phyloP scores from a whole-genome alignment of 805 yeast species.

The Saccharomycodes ludwigii region DNA sequence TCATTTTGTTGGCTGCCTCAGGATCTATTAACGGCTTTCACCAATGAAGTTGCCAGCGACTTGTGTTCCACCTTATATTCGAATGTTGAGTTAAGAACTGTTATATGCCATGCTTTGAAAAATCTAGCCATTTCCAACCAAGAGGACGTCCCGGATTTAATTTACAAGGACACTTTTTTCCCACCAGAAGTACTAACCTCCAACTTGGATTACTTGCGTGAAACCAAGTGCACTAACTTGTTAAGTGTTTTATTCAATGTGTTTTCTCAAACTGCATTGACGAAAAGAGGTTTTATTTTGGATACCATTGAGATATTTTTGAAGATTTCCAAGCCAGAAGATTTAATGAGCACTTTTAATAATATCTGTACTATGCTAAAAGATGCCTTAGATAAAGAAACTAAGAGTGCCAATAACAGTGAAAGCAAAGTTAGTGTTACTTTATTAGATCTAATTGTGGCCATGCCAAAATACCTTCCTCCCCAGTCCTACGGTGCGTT shows the following conservation, averaged over 20 bases:
- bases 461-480: conserved; percentile 79
- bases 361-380: conserved; percentile 75
- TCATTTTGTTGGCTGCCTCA: conserved; percentile 78
- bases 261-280: conserved; percentile 78
- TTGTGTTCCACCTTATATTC: conserved; percentile 67
- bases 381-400: conserved; percentile 55
- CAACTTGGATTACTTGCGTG: conserved; percentile 49
- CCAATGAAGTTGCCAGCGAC: conserved; percentile 64
- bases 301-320: conserved; percentile 80
- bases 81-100: conserved; percentile 60
- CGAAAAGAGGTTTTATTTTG: conserved; percentile 69
- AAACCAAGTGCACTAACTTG: conserved; percentile 53
- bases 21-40: conserved; percentile 55
- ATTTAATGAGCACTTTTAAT: conserved; percentile 64
- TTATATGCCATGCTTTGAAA: conserved; percentile 74
- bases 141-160: conserved; percentile 15
- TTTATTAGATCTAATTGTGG: conserved; percentile 82
- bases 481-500: conserved; percentile 55
- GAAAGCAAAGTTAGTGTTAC: conserved; percentile 56
- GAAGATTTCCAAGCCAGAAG: conserved; percentile 53
- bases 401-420: conserved; percentile 20
- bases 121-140: conserved; percentile 63
- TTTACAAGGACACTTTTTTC: conserved; percentile 48
- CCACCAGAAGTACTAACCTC: conserved; percentile 41
- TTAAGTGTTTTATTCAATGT: conserved; percentile 85